Conservation (phyloP, 176 grass and related monocot genomes). For the Avena atlantica region DNA sequence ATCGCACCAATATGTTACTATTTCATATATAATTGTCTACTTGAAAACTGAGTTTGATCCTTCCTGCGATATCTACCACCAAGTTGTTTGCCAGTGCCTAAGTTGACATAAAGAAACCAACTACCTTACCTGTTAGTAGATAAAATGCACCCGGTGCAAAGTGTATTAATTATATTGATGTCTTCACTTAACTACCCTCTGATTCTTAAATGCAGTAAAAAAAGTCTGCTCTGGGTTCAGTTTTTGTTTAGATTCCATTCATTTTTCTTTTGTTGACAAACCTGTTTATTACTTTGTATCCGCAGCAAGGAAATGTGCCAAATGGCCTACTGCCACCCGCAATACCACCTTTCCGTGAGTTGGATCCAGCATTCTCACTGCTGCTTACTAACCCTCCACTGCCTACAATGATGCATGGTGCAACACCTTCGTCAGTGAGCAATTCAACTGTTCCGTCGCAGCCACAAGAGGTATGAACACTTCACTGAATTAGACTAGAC, state of each 20-base stretch:
- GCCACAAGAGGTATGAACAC: slow-evolving; percentile 55
- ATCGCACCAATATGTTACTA: neutral
- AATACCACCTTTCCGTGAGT: slow-evolving; percentile 57
- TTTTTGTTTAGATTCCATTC: neutral
- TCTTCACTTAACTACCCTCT: slow-evolving; percentile 7
- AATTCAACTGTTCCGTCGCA: slow-evolving; percentile 52
- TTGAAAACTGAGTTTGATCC: neutral
- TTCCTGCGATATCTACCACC: neutral
- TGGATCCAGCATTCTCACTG: slow-evolving; percentile 66
- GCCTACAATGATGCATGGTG: slow-evolving; percentile 55
- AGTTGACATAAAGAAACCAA: neutral
- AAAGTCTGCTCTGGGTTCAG: neutral
- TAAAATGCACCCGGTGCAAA: slow-evolving; percentile 2
- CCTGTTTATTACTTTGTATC: slow-evolving; percentile 16
- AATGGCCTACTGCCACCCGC: slow-evolving; percentile 59
- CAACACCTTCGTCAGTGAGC: slow-evolving; percentile 42
- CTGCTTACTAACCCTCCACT: slow-evolving; percentile 72
- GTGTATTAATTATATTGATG: neutral
- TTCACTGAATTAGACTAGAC: neutral
- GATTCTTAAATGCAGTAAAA: neutral
- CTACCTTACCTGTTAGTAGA: neutral
- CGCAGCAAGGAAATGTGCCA: slow-evolving; percentile 69
- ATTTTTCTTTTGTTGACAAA: slow-evolving; percentile 8
- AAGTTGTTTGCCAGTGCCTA: neutral
- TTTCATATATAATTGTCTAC: neutral